These are phyloP conservation scores for Cutaneotrichosporon sp. DNA, from an alignment of 1,284 basidiomycete genomes.

Conservation along the genomic window DNA sequence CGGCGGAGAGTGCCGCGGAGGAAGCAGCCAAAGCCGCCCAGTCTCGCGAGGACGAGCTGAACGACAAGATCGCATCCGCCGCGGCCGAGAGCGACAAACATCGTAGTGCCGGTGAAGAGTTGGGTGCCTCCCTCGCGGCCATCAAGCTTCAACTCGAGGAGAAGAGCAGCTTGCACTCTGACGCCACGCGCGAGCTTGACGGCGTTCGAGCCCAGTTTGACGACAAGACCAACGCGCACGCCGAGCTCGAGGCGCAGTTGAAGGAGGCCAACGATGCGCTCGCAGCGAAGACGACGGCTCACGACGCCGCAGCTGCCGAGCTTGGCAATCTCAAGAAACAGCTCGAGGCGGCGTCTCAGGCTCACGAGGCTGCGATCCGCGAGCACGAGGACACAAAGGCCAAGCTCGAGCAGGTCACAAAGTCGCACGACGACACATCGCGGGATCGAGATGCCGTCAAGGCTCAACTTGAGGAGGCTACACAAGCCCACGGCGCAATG, in stretches of 20 bases:
- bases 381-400: constrained; percentile 1
- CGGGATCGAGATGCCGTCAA: neutral
- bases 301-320: constrained; percentile 1
- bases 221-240: neutral
- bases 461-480: constrained; percentile 3
- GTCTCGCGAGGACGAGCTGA: constrained; percentile 7
- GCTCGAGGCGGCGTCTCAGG: neutral
- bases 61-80: neutral
- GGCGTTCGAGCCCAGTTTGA: constrained; percentile 1
- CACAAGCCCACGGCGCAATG: constrained; percentile 4
- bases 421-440: neutral
- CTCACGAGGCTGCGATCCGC: constrained; percentile 1
- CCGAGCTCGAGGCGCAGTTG: neutral
- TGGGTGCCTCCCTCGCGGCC: neutral
- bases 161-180: neutral
- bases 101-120: neutral
- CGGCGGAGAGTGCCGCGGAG: neutral
- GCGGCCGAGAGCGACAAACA: constrained; percentile 4
- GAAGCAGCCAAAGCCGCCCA: neutral
- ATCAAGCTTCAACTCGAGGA: constrained; percentile 1
- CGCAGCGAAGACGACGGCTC: neutral
- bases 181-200: neutral
- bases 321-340: neutral
- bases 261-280: neutral
- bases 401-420: constrained; percentile 1